Evolutionary conservation across 306 rosid species (phyloP).

Genomic region (Phaseolus lunatus): DNA sequence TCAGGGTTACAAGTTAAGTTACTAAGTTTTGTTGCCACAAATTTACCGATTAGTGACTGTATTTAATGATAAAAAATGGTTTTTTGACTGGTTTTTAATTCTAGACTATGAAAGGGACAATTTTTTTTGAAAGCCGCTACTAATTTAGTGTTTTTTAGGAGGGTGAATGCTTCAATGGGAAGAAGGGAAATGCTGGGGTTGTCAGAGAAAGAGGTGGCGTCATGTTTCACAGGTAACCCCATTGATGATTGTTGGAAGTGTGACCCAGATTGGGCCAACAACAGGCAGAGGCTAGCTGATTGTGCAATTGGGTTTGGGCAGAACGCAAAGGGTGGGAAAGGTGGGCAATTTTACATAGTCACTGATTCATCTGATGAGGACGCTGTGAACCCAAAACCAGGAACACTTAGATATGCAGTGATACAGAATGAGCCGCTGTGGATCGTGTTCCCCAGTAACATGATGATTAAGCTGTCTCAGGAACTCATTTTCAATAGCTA

Average conservation of each 20-base stretch:
- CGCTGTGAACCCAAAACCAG: conserved; percentile 82
- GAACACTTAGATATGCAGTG: conserved; percentile 79
- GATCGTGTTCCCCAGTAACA: conserved; percentile 83
- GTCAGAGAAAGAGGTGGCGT: conserved; percentile 51
- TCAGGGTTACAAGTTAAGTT: background rate
- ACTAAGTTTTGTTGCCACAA: background rate
- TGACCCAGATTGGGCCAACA: conserved; percentile 84
- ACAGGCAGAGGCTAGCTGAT: conserved; percentile 86
- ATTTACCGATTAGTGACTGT: background rate
- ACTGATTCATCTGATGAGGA: conserved; percentile 82
- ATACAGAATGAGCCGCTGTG: conserved; percentile 76
- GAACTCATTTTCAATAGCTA: conserved; percentile 90
- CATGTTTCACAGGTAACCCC: conserved; percentile 89
- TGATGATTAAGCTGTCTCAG: conserved; percentile 81
- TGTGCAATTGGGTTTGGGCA: conserved; percentile 95
- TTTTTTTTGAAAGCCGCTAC: background rate
- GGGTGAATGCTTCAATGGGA: conserved; percentile 74
- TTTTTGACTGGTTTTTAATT: background rate
- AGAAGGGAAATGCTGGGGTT: conserved; percentile 73
- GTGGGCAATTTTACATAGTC: conserved; percentile 81
- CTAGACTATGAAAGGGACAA: background rate
- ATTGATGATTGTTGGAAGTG: conserved; percentile 99
- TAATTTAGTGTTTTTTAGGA: conserved; percentile 47
- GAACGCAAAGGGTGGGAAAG: conserved; percentile 83
- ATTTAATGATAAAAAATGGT: background rate